Evolutionary conservation across 345 rosid species (phyloP).

Genomic region (Streptanthus diversifolius): DNA sequence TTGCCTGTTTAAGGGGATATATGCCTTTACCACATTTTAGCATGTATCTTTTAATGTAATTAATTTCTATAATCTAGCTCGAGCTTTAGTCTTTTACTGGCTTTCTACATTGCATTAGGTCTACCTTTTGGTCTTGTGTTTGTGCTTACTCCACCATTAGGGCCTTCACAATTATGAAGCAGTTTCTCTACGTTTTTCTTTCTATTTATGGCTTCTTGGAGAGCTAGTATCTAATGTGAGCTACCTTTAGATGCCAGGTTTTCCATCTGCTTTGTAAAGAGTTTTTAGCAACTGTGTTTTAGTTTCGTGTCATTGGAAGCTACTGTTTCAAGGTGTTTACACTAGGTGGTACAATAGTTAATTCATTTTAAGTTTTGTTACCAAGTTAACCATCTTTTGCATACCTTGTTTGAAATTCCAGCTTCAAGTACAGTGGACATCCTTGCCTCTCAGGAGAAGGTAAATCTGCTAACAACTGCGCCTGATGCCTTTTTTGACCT

Average conservation of each 20-base stretch:
- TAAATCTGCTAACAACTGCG: constrained; percentile 26
- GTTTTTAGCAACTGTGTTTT: neutral
- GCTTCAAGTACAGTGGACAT: constrained; percentile 43
- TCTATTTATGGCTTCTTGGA: neutral
- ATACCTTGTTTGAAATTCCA: constrained; percentile 29
- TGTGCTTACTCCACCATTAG: neutral
- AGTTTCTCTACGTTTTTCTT: neutral
- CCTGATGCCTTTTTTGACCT: neutral
- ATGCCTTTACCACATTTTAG: neutral
- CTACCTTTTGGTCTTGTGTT: neutral
- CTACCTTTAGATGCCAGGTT: constrained; percentile 8
- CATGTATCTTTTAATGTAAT: neutral
- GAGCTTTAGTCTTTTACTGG: neutral
- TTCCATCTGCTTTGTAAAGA: constrained; percentile 8
- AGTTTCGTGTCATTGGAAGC: constrained; percentile 15
- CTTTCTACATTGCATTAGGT: neutral
- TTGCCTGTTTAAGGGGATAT: neutral
- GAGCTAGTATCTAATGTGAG: constrained; percentile 3
- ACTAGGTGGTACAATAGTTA: neutral
- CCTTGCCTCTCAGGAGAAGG: constrained; percentile 51
- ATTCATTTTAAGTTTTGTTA: constrained; percentile 4
- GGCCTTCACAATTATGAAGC: neutral
- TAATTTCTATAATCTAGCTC: neutral
- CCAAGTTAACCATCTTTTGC: constrained; percentile 19
- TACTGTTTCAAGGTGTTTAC: neutral